These are phyloP conservation scores for Ogataea kodamae DNA, from an alignment of 805 yeast species.

Conservation along the genomic window DNA sequence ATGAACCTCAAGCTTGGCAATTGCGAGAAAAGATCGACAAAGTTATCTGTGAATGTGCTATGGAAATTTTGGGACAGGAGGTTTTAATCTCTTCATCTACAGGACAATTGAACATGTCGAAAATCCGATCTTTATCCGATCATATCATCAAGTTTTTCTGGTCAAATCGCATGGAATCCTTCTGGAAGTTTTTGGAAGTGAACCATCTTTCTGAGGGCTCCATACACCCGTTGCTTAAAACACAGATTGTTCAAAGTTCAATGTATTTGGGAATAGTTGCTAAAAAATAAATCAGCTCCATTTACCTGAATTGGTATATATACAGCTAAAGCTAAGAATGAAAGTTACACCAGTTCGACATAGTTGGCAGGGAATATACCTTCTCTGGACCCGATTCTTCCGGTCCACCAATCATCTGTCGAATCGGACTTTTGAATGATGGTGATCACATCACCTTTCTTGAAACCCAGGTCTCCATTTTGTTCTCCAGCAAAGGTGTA, in stretches of 20 bases:
- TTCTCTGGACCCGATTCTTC: slow-evolving; percentile 73
- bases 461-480: slow-evolving; percentile 87
- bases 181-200: slow-evolving; percentile 24
- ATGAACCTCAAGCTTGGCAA: slow-evolving; percentile 4
- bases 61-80: slow-evolving; percentile 11
- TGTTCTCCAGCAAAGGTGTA: slow-evolving; percentile 90
- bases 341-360: slow-evolving; percentile 68
- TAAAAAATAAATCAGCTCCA: slow-evolving; percentile 6
- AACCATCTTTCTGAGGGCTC: slow-evolving; percentile 2
- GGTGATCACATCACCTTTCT: slow-evolving; percentile 90
- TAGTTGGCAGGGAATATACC: slow-evolving; percentile 98
- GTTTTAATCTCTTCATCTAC: slow-evolving; percentile 7
- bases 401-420: slow-evolving; percentile 99
- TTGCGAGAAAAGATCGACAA: slow-evolving; percentile 18
- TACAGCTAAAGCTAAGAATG: slow-evolving; percentile 3
- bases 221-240: slow-evolving; percentile 16
- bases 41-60: slow-evolving; percentile 24
- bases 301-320: slow-evolving; percentile 5
- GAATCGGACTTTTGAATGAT: slow-evolving; percentile 83
- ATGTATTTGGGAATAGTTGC: slow-evolving; percentile 20
- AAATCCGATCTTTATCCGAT: slow-evolving; percentile 28
- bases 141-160: slow-evolving; percentile 32
- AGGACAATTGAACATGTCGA: slow-evolving; percentile 16
- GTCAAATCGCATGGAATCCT: slow-evolving; percentile 23
- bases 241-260: slow-evolving; percentile 21